Evolutionary conservation across 2,329 filamentous ascomycete genomes (phyloP).

Genomic region (Dactylellina haptotyla): DNA sequence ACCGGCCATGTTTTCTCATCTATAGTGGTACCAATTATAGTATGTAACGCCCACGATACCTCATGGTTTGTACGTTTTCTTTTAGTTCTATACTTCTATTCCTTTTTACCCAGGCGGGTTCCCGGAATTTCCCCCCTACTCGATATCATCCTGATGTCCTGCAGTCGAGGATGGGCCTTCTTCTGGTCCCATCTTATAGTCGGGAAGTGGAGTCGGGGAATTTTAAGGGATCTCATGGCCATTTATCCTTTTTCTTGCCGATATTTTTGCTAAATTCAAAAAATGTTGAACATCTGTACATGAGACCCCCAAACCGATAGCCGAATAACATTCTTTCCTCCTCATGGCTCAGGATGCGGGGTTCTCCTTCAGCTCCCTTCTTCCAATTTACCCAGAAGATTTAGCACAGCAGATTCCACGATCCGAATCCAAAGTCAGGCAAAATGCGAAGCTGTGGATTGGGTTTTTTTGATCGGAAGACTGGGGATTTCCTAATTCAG

Average conservation of each 20-base stretch:
- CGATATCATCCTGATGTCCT: constrained; percentile 10
- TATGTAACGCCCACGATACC: constrained; percentile 29
- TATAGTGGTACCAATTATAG: constrained; percentile 36
- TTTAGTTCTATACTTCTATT: constrained; percentile 23
- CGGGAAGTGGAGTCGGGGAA: constrained; percentile 54
- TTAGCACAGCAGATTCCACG: background rate
- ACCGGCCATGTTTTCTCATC: constrained; percentile 37
- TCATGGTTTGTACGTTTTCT: constrained; percentile 18
- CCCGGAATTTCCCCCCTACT: constrained; percentile 39
- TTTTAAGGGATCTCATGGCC: constrained; percentile 41
- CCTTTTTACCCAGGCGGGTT: constrained; percentile 39
- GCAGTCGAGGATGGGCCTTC: constrained; percentile 4
- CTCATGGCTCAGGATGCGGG: constrained; percentile 37
- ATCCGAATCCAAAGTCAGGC: constrained; percentile 35
- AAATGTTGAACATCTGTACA: constrained; percentile 17
- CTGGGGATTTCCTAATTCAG: constrained; percentile 19
- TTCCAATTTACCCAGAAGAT: constrained; percentile 45
- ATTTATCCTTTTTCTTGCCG: constrained; percentile 28
- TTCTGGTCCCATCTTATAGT: constrained; percentile 15
- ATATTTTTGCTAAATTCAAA: constrained; percentile 53
- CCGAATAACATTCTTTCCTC: constrained; percentile 36
- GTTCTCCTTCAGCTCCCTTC: constrained; percentile 19
- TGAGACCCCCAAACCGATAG: constrained; percentile 36
- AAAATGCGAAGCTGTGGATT: constrained; percentile 26
- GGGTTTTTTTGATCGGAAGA: constrained; percentile 2